These are phyloP conservation scores for Arxiozyma slooffiae DNA, from an alignment of 1,139 yeast genomes.

Conservation along the genomic window DNA sequence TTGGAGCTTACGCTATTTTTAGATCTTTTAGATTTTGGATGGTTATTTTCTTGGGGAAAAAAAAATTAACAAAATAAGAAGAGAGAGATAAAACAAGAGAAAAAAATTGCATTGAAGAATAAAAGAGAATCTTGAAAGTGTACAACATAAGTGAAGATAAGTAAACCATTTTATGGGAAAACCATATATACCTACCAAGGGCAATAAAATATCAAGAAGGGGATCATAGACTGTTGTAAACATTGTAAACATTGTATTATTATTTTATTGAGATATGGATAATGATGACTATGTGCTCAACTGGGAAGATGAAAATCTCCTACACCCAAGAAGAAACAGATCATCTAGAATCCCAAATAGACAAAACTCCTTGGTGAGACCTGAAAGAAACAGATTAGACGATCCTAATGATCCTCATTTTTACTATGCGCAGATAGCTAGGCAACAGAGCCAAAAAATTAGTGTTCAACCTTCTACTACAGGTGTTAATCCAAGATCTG, in stretches of 20 bases:
- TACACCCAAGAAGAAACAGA: conserved; percentile 12
- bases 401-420: conserved; percentile 62
- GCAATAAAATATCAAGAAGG: conserved; percentile 2
- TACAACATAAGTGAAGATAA: not conserved
- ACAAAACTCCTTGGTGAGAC: conserved; percentile 55
- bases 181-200: no score
- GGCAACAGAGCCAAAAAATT: conserved; percentile 55
- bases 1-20: not conserved
- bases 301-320: conserved; percentile 17
- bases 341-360: conserved; percentile 14
- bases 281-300: conserved; percentile 17
- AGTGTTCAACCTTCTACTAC: conserved; percentile 62
- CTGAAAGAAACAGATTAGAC: conserved; percentile 63
- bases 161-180: not conserved
- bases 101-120: not conserved
- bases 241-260: not conserved
- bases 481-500: conserved; percentile 53
- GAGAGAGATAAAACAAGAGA: no score
- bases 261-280: conserved; percentile 1
- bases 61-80: no score
- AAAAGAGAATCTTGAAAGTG: not conserved
- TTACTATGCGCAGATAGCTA: conserved; percentile 74
- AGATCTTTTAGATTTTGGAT: not conserved
- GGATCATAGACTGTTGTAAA: not conserved
- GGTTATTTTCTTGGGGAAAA: no score